Evolutionary conservation across 2,329 filamentous ascomycete genomes (phyloP), one percentile per base, ranked within the genome.

Genomic region (Coleophoma crateriformis): DNA sequence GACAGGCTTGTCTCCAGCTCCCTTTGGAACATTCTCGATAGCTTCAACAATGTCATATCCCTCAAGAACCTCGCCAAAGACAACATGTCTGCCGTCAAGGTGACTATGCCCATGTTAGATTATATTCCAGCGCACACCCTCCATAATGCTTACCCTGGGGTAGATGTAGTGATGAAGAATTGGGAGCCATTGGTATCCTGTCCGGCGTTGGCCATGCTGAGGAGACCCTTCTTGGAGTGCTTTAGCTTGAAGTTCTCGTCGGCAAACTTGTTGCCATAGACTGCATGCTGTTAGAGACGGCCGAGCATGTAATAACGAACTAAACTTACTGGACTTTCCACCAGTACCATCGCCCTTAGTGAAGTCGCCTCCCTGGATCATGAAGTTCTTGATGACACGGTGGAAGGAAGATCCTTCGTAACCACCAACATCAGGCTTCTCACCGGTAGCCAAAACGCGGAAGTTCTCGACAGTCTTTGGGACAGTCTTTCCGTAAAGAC

Each of bases 211-310:
- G 87, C 88, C 88, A 90, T 94, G 71, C 86, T 90, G 58, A 94
- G 75, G 46, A 89, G 74, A 64, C 88, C 88, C 71, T 84, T 85
- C 81, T 90, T 90, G 76, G 78, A 81, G 83, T 95, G 89, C 80
- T 90, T 91, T 67, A 92, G 79, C 84, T 94, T 92, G 81, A 95
- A 94, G 85, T 92, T 94, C 84, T 95, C 88, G 64, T 95, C 88
- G 58, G 81, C 72, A 74, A 94, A 94, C 73, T 88, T 88, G 61
- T 81, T 77, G 63, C 88, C 88, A 68, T 92, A 94, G 76, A 94
- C 82, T 85, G 55, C 46, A n/a, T 45, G 43, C 15, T 20, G 50
- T 61, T 51, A 63, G 56, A 52, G 27, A 32, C 12, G 12, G 12
- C 11, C 22, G 10, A 14, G 2, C 4, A 11, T 22, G 39, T 17